Conservation (phyloP, 176 grass and related monocot species). For the Musa beccarii region DNA sequence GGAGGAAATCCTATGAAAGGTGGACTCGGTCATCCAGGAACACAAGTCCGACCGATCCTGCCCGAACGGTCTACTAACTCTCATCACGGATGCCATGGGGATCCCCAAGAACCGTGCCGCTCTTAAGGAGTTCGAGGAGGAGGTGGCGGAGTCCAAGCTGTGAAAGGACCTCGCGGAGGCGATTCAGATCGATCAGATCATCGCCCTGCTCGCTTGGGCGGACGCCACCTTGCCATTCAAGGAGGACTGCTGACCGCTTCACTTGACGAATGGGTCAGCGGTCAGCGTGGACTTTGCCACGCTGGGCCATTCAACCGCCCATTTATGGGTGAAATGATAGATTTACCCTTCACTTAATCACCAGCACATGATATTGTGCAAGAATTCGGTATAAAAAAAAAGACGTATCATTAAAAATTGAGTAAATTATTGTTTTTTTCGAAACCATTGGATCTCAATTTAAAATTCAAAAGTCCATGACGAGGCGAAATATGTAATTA, state of each 20-base stretch:
- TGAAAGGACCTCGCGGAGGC: neutral
- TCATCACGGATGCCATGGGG: neutral
- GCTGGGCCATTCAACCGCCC: no score
- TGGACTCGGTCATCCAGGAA: neutral
- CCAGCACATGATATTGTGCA: no score
- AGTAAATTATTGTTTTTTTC: no score
- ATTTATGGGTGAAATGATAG: no score
- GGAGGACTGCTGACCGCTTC: neutral
- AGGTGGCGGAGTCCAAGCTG: conserved; percentile 1
- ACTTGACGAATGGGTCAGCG: no score
- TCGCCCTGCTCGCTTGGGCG: neutral
- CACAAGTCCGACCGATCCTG: neutral
- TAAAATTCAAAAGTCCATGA: no score
- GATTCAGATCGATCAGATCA: conserved; percentile 2
- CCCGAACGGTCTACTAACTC: neutral
- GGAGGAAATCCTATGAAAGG: neutral
- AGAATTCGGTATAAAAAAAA: no score
- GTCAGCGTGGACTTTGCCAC: no score
- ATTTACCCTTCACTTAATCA: no score
- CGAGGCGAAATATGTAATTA: no score
- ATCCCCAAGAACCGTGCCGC: neutral
- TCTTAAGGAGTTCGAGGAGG: neutral
- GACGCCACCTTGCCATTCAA: neutral
- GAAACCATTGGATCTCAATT: no score
- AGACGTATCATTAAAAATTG: no score